Conservation (phyloP, 257 asterid genomes). For the Solanum appendiculatum region DNA sequence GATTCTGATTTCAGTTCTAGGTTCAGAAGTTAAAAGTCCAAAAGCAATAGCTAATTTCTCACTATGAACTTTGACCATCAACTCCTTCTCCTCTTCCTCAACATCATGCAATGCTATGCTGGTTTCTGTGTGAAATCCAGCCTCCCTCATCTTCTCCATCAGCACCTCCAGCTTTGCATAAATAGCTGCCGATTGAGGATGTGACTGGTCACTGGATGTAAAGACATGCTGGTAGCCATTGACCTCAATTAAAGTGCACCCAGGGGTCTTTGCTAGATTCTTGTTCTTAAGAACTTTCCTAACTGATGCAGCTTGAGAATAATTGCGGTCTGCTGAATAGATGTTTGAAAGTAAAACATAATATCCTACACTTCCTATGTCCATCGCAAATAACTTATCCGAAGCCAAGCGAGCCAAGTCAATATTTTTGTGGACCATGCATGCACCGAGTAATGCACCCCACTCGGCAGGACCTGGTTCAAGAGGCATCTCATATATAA, state of each 20-base stretch:
- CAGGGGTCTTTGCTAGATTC: slow-evolving; percentile 57
- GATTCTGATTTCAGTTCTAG: slow-evolving; percentile 60
- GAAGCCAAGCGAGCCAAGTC: slow-evolving; percentile 65
- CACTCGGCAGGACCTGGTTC: slow-evolving; percentile 75
- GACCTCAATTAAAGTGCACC: slow-evolving; percentile 73
- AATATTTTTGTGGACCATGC: slow-evolving; percentile 75
- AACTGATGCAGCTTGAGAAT: slow-evolving; percentile 72
- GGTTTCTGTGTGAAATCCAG: slow-evolving; percentile 66
- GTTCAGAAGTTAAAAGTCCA: slow-evolving; percentile 59
- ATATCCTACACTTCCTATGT: slow-evolving; percentile 67
- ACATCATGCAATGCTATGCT: slow-evolving; percentile 73
- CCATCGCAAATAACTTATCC: slow-evolving; percentile 52
- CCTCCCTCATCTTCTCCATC: slow-evolving; percentile 56
- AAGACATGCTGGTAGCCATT: slow-evolving; percentile 60
- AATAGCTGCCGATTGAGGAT: slow-evolving; percentile 35
- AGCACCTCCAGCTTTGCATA: slow-evolving; percentile 33
- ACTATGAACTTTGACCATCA: slow-evolving; percentile 72
- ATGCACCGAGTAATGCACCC: slow-evolving; percentile 82
- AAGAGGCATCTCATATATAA: slow-evolving; percentile 53
- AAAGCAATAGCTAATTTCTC: slow-evolving; percentile 83
- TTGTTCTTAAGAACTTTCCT: slow-evolving; percentile 48
- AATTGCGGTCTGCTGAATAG: slow-evolving; percentile 51
- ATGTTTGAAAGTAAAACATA: slow-evolving; percentile 75
- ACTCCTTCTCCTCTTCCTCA: slow-evolving; percentile 91
- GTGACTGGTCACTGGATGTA: slow-evolving; percentile 55